Base-by-base conservation (phyloP, 2,329 filamentous ascomycete genomes). In the Scolecobasidium constrictum region DNA sequence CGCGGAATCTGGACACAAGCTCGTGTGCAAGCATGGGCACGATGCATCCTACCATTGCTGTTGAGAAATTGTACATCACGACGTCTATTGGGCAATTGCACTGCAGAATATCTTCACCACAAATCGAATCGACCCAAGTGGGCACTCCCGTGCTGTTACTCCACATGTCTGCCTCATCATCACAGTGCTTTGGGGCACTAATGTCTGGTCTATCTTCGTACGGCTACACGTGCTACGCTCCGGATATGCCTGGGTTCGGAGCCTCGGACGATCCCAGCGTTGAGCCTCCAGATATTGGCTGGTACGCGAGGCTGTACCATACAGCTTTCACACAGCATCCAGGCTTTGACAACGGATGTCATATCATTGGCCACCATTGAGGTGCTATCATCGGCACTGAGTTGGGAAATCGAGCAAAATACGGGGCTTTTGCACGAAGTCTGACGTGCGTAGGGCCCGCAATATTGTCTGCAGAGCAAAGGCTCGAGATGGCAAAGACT, bases 101-200 rank as follows among this genome's bases (percentile, higher is more conserved):
- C n/a, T n/a, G n/a, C n/a, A n/a, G n/a, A n/a, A n/a, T n/a, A n/a
- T n/a, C n/a, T n/a, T n/a, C n/a, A n/a, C n/a, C n/a, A n/a, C n/a
- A n/a, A n/a, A n/a, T n/a, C n/a, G n/a, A n/a, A n/a, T n/a, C n/a
- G n/a, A n/a, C 37, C 37, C 16, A 26, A 40, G 11, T 11, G 26
- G 11, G 11, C 9, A 18, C 12, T 11, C 35, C 37, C 11, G 9
- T 40, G 7, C 16, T 40, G 12, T 40, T 40, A 12, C 21, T 40
- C 16, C 37, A 40, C 37, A 40, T 35, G 19, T 40, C 37, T 26
- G 37, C 37, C 9, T 40, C 37, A 7, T 40, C 37, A 22, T 31
- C 16, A 11, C 12, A 9, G 26, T 35, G 37, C 37, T 40, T 35
- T 16, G 37, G 63, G 60, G 33, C 34, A 37, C 12, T 42, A 34